phyloP scores from a whole-genome alignment of 2,329 filamentous ascomycete species.

The Fusarium chlamydosporum region DNA sequence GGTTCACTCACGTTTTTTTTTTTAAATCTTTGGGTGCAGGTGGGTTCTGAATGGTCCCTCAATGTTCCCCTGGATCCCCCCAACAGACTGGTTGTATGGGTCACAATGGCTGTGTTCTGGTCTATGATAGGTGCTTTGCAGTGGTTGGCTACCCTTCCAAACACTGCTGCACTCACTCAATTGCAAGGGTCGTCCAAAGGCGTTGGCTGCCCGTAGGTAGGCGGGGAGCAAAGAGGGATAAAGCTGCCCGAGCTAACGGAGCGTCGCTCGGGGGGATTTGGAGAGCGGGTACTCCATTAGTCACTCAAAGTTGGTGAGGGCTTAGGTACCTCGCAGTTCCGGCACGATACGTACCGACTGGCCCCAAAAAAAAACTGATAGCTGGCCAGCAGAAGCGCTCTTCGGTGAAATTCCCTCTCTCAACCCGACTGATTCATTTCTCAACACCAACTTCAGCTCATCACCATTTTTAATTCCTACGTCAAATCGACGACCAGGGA shows the following conservation, averaged over 20 bases:
- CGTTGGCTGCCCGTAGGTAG: conserved; percentile 14
- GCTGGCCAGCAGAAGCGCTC: conserved; percentile 45
- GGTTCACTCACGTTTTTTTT: conserved; percentile 14
- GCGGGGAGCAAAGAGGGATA: conserved; percentile 48
- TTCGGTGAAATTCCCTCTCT: conserved; percentile 54
- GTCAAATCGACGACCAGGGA: conserved; percentile 49
- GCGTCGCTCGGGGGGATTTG: conserved; percentile 48
- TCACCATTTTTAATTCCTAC: conserved; percentile 47
- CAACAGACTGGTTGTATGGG: conserved; percentile 48
- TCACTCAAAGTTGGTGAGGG: conserved; percentile 24
- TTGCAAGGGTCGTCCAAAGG: conserved; percentile 34
- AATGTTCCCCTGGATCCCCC: conserved; percentile 45
- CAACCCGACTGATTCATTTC: conserved; percentile 50
- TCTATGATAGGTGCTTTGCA: conserved; percentile 35
- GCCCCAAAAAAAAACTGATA: conserved; percentile 53
- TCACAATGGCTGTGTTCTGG: conserved; percentile 25
- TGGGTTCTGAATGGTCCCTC: conserved; percentile 43
- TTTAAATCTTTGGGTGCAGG: conserved; percentile 32
- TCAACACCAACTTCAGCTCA: conserved; percentile 49
- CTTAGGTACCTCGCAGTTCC: conserved; percentile 49
- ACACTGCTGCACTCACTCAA: conserved; percentile 27
- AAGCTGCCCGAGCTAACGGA: conserved; percentile 51
- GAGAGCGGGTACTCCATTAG: conserved; percentile 42
- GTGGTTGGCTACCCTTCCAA: conserved; percentile 15
- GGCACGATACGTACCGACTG: conserved; percentile 52